Evolutionary conservation across 768 basidiomycete species (phyloP).

Genomic region (Daedalea quercina): DNA sequence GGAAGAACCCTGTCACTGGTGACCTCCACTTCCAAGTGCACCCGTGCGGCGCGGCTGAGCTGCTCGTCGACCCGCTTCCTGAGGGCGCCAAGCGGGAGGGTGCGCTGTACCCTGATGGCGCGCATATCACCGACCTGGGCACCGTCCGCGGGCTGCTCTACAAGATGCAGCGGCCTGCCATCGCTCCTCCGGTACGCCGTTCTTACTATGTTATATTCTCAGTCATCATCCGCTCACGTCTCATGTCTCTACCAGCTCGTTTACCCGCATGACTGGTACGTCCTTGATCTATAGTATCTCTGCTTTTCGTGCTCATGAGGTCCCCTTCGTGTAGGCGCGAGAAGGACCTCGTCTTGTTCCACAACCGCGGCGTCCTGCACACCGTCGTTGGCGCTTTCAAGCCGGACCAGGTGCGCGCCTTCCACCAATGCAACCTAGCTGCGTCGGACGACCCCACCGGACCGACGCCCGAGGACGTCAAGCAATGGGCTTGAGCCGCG

Average conservation of each 20-base stretch:
- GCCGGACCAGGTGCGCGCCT: slow-evolving; percentile 60
- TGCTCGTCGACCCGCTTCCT: slow-evolving; percentile 71
- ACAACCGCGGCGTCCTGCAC: slow-evolving; percentile 79
- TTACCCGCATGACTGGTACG: slow-evolving; percentile 84
- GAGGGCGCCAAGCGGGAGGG: slow-evolving; percentile 47
- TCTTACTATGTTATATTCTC: neutral
- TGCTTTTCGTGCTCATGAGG: neutral
- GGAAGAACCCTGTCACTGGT: slow-evolving; percentile 90
- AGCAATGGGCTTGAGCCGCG: slow-evolving; percentile 40
- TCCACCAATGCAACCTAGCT: slow-evolving; percentile 88
- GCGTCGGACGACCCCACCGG: slow-evolving; percentile 67
- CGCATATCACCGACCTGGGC: slow-evolving; percentile 63
- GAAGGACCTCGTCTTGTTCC: slow-evolving; percentile 77
- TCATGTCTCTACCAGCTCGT: slow-evolving; percentile 42
- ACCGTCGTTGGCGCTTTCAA: slow-evolving; percentile 73
- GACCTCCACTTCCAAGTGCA: slow-evolving; percentile 87
- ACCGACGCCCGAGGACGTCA: slow-evolving; percentile 60
- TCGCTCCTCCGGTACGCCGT: slow-evolving; percentile 60
- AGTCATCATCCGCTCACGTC: neutral
- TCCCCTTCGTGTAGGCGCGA: slow-evolving; percentile 30
- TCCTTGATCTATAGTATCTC: neutral
- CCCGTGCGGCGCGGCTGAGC: slow-evolving; percentile 64
- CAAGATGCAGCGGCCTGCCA: slow-evolving; percentile 84
- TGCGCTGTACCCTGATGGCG: slow-evolving; percentile 81
- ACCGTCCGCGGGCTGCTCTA: slow-evolving; percentile 72